Conservation (phyloP, 2,329 filamentous ascomycete genomes). For the Mycosphaerelloides madeirae region DNA sequence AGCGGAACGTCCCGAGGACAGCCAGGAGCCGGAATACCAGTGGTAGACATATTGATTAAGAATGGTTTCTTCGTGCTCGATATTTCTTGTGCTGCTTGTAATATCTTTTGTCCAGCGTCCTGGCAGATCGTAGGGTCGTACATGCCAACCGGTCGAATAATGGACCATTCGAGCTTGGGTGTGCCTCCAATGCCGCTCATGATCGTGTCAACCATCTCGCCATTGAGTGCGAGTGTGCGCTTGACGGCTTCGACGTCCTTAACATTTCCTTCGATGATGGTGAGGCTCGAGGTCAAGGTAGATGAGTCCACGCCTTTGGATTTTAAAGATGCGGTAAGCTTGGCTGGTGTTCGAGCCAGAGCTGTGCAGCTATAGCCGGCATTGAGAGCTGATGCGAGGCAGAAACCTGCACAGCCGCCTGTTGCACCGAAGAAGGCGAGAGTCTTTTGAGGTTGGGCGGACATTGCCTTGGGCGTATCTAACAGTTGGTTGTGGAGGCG, state of each 20-base stretch:
- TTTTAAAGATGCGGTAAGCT: conserved; percentile 43
- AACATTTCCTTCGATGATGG: conserved; percentile 46
- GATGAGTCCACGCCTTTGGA: conserved; percentile 37
- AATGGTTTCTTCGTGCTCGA: conserved; percentile 23
- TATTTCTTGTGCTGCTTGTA: conserved; percentile 28
- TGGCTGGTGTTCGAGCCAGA: conserved; percentile 47
- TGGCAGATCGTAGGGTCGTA: conserved; percentile 35
- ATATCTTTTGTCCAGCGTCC: conserved; percentile 28
- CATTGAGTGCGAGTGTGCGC: conserved; percentile 28
- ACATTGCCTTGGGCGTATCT: neutral
- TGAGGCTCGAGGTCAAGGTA: conserved; percentile 39
- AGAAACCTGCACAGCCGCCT: conserved; percentile 44
- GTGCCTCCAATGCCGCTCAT: conserved; percentile 45
- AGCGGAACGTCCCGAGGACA: conserved; percentile 35
- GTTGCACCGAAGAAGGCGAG: conserved; percentile 53
- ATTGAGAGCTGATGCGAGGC: conserved; percentile 37
- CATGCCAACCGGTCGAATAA: conserved; percentile 29
- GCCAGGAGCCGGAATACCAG: conserved; percentile 30
- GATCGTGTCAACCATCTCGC: conserved; percentile 34
- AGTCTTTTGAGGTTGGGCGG: conserved; percentile 23
- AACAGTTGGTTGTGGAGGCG: neutral
- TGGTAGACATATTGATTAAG: conserved; percentile 36
- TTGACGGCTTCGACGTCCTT: conserved; percentile 41
- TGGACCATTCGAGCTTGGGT: conserved; percentile 23
- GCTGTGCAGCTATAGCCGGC: conserved; percentile 44